Base-by-base conservation (phyloP, 2,329 filamentous ascomycete species). In the Pseudohalonectria lignicola region DNA sequence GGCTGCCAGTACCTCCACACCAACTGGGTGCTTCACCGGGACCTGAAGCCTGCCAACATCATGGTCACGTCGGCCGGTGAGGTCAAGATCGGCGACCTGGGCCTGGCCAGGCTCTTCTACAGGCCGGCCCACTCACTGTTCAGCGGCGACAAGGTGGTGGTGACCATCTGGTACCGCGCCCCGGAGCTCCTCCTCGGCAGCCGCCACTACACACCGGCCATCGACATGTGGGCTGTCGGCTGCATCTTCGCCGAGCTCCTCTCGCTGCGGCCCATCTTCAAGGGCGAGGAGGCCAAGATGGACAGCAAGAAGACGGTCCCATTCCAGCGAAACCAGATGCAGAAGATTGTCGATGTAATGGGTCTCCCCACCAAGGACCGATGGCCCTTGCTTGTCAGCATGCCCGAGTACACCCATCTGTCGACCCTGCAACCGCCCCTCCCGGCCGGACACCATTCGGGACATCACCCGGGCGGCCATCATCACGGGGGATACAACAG, bases 271-370 rank as follows among this genome's bases (percentile, higher is more conserved):
- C 92, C 92, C 0, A 96, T 98, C 39, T 98, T 98, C 60, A 98
- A 98, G 55, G 92, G 92, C 0, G 92, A 98, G 54, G 92, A 98
- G 60, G 92, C 92, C 13, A 98, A 98, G 63, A 95, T 96, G 83
- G 92, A 98, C 59, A 85, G 76, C 50, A 31, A 20, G 4, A 98
- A 98, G 61, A 92, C 85, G 1, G 88, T 96, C 0, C 92, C 92
- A 0, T 98, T 98, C 50, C 92, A 98, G 60, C 77, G 88, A 12
- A 95, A 95, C 52, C 92, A 98, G 63, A 96, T 98, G 90, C 86
- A 92, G 54, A 95, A 94, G 62, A 98, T 98, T 49, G 86, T 94
- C 28, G 92, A 98, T 54, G 87, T 98, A 45, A 81, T 98, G 66
- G 92, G 92, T 21, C 65, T 94, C 47, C 92, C 92, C 0, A 86